These are phyloP conservation scores for Starmera quercuum DNA, from an alignment of 805 yeast genomes.

Conservation along the genomic window DNA sequence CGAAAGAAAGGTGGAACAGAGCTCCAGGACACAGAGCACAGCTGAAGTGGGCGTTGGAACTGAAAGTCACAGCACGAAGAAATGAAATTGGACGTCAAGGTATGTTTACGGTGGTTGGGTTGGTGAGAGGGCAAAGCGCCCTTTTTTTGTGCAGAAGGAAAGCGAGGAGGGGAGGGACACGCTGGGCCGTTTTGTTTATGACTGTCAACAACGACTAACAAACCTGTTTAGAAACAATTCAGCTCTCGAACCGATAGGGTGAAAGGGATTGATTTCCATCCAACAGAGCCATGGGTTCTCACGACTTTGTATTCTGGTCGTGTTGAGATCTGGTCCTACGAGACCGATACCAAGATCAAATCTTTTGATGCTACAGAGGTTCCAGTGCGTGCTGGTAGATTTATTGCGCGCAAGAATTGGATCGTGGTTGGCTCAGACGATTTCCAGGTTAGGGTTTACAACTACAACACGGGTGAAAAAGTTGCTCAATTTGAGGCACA, in stretches of 20 bases:
- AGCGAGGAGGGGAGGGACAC: no score
- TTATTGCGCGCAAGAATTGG: slow-evolving; percentile 96
- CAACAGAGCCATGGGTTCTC: slow-evolving; percentile 94
- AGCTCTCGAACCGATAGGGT: slow-evolving; percentile 93
- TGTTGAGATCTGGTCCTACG: slow-evolving; percentile 91
- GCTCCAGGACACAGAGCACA: no score
- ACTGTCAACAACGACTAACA: slow-evolving; percentile 2
- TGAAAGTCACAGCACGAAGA: no score
- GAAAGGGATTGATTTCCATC: slow-evolving; percentile 97
- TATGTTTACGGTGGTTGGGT: no score
- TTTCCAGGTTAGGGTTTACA: slow-evolving; percentile 87
- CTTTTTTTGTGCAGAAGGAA: no score
- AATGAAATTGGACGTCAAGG: slow-evolving; percentile 21
- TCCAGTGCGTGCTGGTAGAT: slow-evolving; percentile 93
- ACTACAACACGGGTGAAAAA: slow-evolving; percentile 93
- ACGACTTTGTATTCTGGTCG: slow-evolving; percentile 80
- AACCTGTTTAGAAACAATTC: slow-evolving; percentile 53
- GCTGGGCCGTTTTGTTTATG: background rate
- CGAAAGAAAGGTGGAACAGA: no score
- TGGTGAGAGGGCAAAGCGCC: no score
- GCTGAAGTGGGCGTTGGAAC: no score
- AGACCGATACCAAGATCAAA: slow-evolving; percentile 74
- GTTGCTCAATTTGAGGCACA: slow-evolving; percentile 95
- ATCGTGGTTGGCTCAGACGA: slow-evolving; percentile 94
- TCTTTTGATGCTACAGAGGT: slow-evolving; percentile 91